Conservation (phyloP, 176 grass and related monocot genomes). For the Neostapfia colusana region DNA sequence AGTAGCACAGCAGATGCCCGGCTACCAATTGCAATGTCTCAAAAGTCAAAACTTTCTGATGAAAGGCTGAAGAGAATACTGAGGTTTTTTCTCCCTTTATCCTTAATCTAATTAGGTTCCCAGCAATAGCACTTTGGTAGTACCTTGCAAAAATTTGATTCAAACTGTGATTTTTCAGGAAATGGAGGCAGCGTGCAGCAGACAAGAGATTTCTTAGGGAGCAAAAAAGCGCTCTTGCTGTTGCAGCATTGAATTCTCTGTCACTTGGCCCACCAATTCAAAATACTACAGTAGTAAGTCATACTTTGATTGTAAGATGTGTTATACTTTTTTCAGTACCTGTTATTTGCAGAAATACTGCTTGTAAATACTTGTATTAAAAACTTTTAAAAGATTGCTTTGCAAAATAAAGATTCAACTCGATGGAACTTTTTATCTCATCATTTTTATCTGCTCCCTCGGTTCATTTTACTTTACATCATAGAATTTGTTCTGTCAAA, state of each 20-base stretch:
- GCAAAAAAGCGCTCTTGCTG: slow-evolving; percentile 62
- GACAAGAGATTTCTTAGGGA: slow-evolving; percentile 55
- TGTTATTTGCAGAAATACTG: background rate
- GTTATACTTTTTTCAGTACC: slow-evolving; percentile 20
- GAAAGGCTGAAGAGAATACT: slow-evolving; percentile 67
- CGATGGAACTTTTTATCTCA: background rate
- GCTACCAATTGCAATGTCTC: slow-evolving; percentile 17
- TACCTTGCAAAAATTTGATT: slow-evolving; percentile 20
- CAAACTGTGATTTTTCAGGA: slow-evolving; percentile 48
- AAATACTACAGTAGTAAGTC: slow-evolving; percentile 44
- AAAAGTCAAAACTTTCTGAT: slow-evolving; percentile 48
- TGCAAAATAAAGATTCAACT: background rate
- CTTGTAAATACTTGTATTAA: background rate
- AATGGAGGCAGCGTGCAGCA: slow-evolving; percentile 68
- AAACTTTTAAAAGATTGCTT: background rate
- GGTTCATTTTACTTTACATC: background rate
- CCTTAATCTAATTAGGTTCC: slow-evolving; percentile 28
- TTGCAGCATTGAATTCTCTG: slow-evolving; percentile 70
- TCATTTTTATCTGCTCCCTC: background rate
- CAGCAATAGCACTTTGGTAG: slow-evolving; percentile 9
- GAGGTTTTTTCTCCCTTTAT: slow-evolving; percentile 52
- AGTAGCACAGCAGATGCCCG: slow-evolving; percentile 9
- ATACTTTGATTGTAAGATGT: slow-evolving; percentile 20
- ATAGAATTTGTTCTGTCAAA: background rate
- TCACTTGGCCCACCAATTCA: slow-evolving; percentile 67